A percentile compares a stretch with the other conserved stretches of the same genome.
These are phyloP conservation scores for Rhododendron kiyosumense DNA, from an alignment of 148 eudicot genomes.

Conservation along the genomic window DNA sequence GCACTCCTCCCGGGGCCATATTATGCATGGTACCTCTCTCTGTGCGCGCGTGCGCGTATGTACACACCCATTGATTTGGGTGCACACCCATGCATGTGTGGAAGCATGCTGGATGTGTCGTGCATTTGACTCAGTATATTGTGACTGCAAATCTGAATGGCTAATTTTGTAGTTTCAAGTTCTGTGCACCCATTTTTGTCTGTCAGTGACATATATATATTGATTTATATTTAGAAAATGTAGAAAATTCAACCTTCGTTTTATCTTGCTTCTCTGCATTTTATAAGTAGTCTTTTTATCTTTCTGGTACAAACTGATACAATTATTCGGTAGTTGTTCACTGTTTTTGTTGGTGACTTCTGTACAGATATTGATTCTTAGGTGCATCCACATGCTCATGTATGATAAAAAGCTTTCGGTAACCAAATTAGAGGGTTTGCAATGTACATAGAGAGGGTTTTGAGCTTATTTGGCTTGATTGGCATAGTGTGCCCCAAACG, in stretches of 20 bases:
- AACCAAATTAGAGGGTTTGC: not conserved
- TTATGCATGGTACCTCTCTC: slow-evolving; percentile 47
- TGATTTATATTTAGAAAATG: not conserved
- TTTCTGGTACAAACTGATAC: not conserved
- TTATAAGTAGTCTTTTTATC: not conserved
- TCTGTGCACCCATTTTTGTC: not conserved
- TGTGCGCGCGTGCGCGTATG: not conserved
- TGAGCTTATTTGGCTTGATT: not conserved
- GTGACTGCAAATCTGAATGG: not conserved
- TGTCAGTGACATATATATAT: not conserved
- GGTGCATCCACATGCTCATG: not conserved
- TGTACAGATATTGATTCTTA: not conserved
- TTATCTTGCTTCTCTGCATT: not conserved
- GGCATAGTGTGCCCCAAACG: not conserved
- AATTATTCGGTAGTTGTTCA: not conserved
- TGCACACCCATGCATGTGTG: not conserved
- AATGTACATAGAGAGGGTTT: not conserved
- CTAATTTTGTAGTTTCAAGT: not conserved
- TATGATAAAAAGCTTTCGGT: not conserved
- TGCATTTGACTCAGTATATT: not conserved
- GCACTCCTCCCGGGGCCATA: slow-evolving; percentile 52
- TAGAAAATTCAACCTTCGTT: not conserved
- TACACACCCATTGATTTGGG: not conserved
- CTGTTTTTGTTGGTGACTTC: not conserved
- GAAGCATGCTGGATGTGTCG: not conserved